These are phyloP conservation scores for Salix udensis DNA, from an alignment of 345 rosid species.

Conservation along the genomic window DNA sequence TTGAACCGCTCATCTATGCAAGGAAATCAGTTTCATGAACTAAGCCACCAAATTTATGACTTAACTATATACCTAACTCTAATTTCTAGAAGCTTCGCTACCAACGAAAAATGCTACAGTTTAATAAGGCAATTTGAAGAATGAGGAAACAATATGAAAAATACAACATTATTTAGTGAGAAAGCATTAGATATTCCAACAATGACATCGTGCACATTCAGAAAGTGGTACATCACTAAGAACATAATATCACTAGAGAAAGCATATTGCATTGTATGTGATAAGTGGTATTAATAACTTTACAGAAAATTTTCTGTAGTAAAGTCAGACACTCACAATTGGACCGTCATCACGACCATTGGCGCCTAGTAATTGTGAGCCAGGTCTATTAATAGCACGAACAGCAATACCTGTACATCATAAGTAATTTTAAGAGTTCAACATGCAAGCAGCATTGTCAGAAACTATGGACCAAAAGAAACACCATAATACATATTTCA, in stretches of 20 bases:
- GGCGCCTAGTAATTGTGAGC: constrained; percentile 77
- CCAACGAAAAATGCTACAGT: background rate
- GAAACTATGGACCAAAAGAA: background rate
- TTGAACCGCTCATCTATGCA: constrained; percentile 88
- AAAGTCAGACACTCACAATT: constrained; percentile 53
- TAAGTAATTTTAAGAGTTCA: background rate
- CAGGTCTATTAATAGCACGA: constrained; percentile 87
- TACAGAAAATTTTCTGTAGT: background rate
- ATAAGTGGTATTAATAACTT: background rate
- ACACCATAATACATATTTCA: background rate
- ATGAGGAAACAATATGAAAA: background rate
- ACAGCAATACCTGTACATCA: constrained; percentile 51
- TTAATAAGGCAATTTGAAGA: background rate
- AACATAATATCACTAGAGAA: background rate
- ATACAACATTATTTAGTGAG: background rate
- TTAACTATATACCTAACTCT: background rate
- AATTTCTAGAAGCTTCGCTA: background rate
- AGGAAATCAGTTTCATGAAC: constrained; percentile 14
- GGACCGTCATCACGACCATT: constrained; percentile 99
- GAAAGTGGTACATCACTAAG: background rate
- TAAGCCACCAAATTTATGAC: background rate
- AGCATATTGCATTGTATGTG: background rate
- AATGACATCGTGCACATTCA: background rate
- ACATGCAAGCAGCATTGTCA: background rate
- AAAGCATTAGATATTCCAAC: background rate